Percentiles rank a stretch among this genome's conserved stretches.
phyloP scores from a whole-genome alignment of 2,329 filamentous ascomycete species.

The Ophiostoma quercus region DNA sequence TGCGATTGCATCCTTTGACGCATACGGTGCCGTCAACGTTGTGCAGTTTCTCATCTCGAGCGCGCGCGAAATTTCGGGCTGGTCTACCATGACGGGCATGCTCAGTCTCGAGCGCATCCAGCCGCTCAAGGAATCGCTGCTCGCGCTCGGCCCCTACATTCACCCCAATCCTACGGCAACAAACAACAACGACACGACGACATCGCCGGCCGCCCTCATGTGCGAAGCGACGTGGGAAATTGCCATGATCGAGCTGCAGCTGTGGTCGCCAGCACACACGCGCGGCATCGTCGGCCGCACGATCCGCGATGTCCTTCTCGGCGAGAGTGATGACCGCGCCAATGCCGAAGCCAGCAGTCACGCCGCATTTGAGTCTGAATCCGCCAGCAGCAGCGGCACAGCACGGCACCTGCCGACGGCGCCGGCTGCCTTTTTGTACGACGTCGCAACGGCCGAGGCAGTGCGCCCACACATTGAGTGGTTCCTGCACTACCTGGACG shows the following conservation, averaged over 20 bases:
- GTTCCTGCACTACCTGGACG: conserved; percentile 23
- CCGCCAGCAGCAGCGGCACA: conserved; percentile 26
- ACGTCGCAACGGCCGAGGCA: conserved; percentile 31
- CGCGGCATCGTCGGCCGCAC: conserved; percentile 36
- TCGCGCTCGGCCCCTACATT: conserved; percentile 34
- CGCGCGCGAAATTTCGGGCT: conserved; percentile 40
- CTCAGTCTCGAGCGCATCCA: conserved; percentile 39
- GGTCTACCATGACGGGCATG: conserved; percentile 41
- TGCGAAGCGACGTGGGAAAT: conserved; percentile 39
- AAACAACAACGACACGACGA: conserved; percentile 18
- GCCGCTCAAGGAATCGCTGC: conserved; percentile 35
- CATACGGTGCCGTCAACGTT: conserved; percentile 41
- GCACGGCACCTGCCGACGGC: conserved; percentile 32
- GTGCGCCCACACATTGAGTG: conserved; percentile 30
- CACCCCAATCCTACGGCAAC: conserved; percentile 14
- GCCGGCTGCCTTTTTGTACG: conserved; percentile 34
- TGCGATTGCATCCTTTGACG: conserved; percentile 35
- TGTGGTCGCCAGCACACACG: conserved; percentile 41
- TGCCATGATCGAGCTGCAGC: conserved; percentile 40
- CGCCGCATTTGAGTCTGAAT: neutral
- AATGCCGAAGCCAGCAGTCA: neutral
- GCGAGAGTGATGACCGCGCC: neutral
- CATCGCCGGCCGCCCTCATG: conserved; percentile 22
- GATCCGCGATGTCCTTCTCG: conserved; percentile 34
- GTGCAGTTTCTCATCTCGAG: conserved; percentile 40